A percentile compares a stretch with the other conserved stretches of the same genome.
phyloP scores from a whole-genome alignment of 192 early-diverging fungal species.

The Geranomyces michiganensis region DNA sequence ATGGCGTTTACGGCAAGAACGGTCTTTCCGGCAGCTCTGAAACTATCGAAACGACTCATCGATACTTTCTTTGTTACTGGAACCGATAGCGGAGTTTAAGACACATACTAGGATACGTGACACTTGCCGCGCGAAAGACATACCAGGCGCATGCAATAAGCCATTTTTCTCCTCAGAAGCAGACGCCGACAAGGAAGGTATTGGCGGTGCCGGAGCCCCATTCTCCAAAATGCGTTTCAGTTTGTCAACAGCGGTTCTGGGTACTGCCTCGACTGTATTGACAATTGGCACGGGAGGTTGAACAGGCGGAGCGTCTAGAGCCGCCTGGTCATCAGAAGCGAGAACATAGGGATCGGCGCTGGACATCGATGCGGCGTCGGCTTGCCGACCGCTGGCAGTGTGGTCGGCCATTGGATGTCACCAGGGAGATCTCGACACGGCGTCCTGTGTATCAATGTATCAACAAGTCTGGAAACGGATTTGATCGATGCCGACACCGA shows the following conservation, averaged over 20 bases:
- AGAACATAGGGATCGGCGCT: constrained; percentile 11
- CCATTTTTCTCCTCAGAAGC: too few relatives aligned
- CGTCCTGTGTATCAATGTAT: too few relatives aligned
- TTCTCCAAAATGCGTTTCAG: background rate
- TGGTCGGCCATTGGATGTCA: too few relatives aligned
- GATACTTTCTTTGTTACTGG: background rate
- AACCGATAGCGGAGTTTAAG: background rate
- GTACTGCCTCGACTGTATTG: background rate
- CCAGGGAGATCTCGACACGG: too few relatives aligned
- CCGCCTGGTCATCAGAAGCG: background rate
- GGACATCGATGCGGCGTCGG: background rate
- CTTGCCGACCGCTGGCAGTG: background rate
- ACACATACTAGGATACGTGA: too few relatives aligned
- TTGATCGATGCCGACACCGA: too few relatives aligned
- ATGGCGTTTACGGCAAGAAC: constrained; percentile 26
- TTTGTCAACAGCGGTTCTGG: constrained; percentile 12
- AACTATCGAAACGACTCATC: constrained; percentile 12
- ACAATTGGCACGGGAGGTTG: background rate
- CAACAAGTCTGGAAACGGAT: too few relatives aligned
- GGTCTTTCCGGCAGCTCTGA: constrained; percentile 18
- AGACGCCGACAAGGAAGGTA: too few relatives aligned
- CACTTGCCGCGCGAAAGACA: too few relatives aligned
- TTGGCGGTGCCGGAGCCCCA: background rate
- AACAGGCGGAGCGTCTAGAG: background rate
- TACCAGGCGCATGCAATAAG: too few relatives aligned